These are phyloP conservation scores for Chlorella sp. DNA, from an alignment of 139 green algal genomes.

Conservation along the genomic window DNA sequence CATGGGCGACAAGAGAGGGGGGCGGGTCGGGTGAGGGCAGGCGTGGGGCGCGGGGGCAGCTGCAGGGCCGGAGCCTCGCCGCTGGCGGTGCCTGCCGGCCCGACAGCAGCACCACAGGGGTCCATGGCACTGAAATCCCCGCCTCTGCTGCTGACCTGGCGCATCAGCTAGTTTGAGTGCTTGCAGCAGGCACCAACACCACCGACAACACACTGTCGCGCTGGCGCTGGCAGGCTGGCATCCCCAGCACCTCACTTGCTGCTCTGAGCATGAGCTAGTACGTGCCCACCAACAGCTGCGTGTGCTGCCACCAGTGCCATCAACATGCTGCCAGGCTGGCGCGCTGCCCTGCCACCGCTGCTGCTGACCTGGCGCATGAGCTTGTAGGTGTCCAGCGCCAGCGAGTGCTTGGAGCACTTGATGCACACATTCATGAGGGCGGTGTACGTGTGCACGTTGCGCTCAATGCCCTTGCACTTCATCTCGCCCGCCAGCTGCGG, in stretches of 20 bases:
- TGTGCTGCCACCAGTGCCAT: not conserved
- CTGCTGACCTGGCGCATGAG: conserved; percentile 61
- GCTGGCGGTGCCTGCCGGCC: too few relatives aligned
- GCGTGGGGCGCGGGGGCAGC: not conserved
- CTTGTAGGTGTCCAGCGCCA: conserved; percentile 78
- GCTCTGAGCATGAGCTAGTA: too few relatives aligned
- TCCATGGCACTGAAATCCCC: not conserved
- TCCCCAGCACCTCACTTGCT: too few relatives aligned
- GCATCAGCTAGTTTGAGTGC: too few relatives aligned
- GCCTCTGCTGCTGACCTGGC: too few relatives aligned
- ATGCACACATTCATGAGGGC: conserved; percentile 93
- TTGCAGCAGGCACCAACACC: too few relatives aligned
- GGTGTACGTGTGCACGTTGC: conserved; percentile 90
- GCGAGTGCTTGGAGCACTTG: conserved; percentile 71
- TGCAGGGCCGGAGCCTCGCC: not conserved
- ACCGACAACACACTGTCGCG: too few relatives aligned
- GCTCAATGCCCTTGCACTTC: conserved; percentile 65
- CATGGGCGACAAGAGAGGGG: not conserved
- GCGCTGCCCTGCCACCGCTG: not conserved
- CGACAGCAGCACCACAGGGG: too few relatives aligned
- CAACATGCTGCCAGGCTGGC: not conserved
- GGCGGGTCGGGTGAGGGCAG: not conserved
- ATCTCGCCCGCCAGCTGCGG: conserved; percentile 76
- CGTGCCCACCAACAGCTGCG: too few relatives aligned
- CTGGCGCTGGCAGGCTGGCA: too few relatives aligned